Evolutionary conservation across 2,329 filamentous ascomycete genomes (phyloP).

Genomic region (Alternaria angustiovoidea): DNA sequence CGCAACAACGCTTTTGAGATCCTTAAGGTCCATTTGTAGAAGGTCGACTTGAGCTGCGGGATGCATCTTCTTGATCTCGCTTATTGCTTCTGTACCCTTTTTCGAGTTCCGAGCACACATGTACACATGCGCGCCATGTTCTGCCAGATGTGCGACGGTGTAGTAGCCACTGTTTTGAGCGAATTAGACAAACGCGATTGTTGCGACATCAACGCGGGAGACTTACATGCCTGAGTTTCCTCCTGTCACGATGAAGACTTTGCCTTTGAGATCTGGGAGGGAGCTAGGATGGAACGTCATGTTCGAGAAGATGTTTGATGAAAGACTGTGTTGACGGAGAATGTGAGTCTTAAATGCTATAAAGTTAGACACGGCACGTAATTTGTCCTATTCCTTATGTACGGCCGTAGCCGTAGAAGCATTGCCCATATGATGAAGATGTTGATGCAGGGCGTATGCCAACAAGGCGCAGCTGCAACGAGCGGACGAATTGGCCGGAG

Average conservation of each 20-base stretch:
- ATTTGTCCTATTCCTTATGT: neutral
- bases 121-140: neutral
- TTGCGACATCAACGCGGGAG: neutral
- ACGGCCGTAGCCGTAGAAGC: neutral
- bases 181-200: neutral
- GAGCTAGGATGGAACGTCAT: neutral
- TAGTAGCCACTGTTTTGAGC: neutral
- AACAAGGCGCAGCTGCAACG: neutral
- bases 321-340: neutral
- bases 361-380: neutral
- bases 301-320: neutral
- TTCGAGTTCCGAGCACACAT: neutral
- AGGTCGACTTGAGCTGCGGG: neutral
- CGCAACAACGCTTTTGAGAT: neutral
- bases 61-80: neutral
- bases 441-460: neutral
- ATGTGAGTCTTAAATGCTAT: neutral
- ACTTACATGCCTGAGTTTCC: neutral
- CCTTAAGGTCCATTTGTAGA: neutral
- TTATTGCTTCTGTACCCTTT: neutral
- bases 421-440: neutral
- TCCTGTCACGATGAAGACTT: neutral
- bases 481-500: neutral
- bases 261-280: neutral
- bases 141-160: neutral